phyloP scores from a whole-genome alignment of 2,329 filamentous ascomycete genomes.

The Fusarium stilboides region DNA sequence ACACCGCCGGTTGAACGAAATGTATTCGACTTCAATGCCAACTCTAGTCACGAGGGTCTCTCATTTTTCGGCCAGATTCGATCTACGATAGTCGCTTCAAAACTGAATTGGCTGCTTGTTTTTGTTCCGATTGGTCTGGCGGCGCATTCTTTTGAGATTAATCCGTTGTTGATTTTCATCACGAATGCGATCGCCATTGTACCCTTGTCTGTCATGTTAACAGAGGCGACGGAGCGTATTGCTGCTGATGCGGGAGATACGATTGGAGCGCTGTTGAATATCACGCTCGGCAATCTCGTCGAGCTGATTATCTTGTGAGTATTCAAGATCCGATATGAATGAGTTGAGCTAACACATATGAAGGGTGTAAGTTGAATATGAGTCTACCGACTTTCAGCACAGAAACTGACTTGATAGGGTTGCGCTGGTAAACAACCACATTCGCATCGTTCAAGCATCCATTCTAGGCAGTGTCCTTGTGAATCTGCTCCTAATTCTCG shows the following conservation, averaged over 20 bases:
- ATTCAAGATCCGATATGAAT: neutral
- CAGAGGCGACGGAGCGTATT: constrained; percentile 72
- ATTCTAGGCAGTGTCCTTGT: constrained; percentile 84
- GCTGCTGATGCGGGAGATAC: constrained; percentile 71
- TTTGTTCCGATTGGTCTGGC: constrained; percentile 80
- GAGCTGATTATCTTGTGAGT: constrained; percentile 72
- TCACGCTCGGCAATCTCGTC: constrained; percentile 74
- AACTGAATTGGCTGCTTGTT: constrained; percentile 76
- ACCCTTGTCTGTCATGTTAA: constrained; percentile 70
- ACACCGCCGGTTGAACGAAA: constrained; percentile 33
- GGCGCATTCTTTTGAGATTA: constrained; percentile 59
- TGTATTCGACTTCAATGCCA: constrained; percentile 29
- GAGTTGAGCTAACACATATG: constrained; percentile 47
- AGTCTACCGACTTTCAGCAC: neutral
- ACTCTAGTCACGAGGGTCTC: constrained; percentile 19
- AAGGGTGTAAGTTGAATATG: constrained; percentile 55
- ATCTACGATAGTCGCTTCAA: constrained; percentile 56
- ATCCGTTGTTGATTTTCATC: constrained; percentile 65
- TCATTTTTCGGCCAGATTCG: constrained; percentile 45
- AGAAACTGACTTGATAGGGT: constrained; percentile 60
- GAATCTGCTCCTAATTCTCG: constrained; percentile 81
- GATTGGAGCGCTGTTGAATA: constrained; percentile 72
- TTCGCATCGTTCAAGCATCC: constrained; percentile 82
- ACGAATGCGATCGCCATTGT: constrained; percentile 74
- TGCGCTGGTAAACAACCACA: constrained; percentile 70